These are phyloP conservation scores for Sorghum bicolor DNA, from an alignment of 176 grass and related monocot genomes.

Conservation along the genomic window Sorghum_bicolor_NCBIv3 NC_012879.2:7832501-7833000, in stretches of 20 bases:
- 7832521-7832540: background rate
- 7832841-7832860: background rate
- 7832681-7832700: background rate
- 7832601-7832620: background rate
- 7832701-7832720: background rate
- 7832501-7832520: background rate
- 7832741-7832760: background rate
- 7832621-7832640: background rate
- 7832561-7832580: background rate
- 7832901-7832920: background rate
- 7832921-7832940: background rate
- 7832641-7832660: background rate
- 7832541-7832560: background rate
- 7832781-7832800: background rate
- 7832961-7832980: background rate
- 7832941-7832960: background rate
- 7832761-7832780: background rate
- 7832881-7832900: background rate
- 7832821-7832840: background rate
- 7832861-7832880: slow-evolving; percentile 1
- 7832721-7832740: background rate
- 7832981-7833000: background rate
- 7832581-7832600: background rate
- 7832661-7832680: background rate
- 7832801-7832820: background rate